These are phyloP conservation scores for Citrus hindsii DNA, from an alignment of 345 rosid species.

Conservation along the genomic window DNA sequence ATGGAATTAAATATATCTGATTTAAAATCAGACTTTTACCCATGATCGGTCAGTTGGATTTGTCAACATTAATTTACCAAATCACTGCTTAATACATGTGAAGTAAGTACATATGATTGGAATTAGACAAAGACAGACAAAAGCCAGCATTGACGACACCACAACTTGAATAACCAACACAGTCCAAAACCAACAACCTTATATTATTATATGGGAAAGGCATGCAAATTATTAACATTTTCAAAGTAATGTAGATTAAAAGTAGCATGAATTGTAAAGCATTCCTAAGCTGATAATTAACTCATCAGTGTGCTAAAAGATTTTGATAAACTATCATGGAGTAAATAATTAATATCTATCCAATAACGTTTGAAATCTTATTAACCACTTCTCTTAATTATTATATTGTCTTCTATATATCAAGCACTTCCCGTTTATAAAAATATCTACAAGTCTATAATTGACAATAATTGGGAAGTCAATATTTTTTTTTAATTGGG, in stretches of 20 bases:
- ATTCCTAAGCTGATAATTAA: background rate
- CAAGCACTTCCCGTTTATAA: background rate
- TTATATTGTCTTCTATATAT: background rate
- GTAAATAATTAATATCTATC: background rate
- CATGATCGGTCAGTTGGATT: too few relatives aligned
- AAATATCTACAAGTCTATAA: too few relatives aligned
- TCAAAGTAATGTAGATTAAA: background rate
- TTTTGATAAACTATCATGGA: background rate
- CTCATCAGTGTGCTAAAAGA: background rate
- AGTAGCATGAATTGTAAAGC: constrained; percentile 1
- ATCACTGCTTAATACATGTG: too few relatives aligned
- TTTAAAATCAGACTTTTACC: too few relatives aligned
- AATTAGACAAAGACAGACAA: too few relatives aligned
- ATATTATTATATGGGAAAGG: background rate
- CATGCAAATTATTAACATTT: background rate
- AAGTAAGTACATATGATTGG: too few relatives aligned
- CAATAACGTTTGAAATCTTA: background rate
- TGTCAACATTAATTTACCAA: too few relatives aligned
- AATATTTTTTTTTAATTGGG: too few relatives aligned
- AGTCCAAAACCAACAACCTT: background rate
- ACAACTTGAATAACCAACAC: too few relatives aligned
- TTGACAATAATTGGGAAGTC: too few relatives aligned
- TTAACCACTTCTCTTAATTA: background rate
- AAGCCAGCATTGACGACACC: too few relatives aligned
- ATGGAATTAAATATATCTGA: too few relatives aligned